Conservation (phyloP, 2,329 filamentous ascomycete species). For the Sarocladiaceae sp. region DNA sequence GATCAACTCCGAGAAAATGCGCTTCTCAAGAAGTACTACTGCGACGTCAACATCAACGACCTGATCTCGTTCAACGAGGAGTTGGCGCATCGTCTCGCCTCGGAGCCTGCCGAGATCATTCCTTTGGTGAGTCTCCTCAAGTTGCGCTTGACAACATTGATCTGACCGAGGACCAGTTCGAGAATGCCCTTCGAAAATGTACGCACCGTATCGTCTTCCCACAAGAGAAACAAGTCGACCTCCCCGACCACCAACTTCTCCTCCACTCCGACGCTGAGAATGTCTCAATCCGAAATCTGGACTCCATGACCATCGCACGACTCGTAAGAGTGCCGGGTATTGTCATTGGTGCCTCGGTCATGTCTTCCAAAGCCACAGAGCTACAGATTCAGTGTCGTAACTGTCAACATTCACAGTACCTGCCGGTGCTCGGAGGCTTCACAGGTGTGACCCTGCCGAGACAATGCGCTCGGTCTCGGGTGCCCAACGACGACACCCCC, state of each 20-base stretch:
- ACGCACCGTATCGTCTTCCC: slow-evolving; percentile 92
- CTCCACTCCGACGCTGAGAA: slow-evolving; percentile 87
- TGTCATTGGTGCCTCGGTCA: slow-evolving; percentile 92
- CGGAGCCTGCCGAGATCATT: slow-evolving; percentile 86
- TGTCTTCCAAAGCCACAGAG: slow-evolving; percentile 89
- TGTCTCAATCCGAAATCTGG: slow-evolving; percentile 88
- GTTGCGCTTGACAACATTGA: background rate
- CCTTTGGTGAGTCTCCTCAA: slow-evolving; percentile 57
- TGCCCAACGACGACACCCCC: slow-evolving; percentile 59
- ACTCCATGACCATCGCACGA: slow-evolving; percentile 84
- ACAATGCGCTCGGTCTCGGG: slow-evolving; percentile 59
- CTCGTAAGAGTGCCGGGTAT: slow-evolving; percentile 97
- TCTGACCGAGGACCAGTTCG: slow-evolving; percentile 58
- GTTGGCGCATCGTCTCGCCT: slow-evolving; percentile 80
- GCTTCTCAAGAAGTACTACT: slow-evolving; percentile 87
- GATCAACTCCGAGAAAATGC: slow-evolving; percentile 95
- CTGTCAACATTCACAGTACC: slow-evolving; percentile 64
- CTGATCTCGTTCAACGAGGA: slow-evolving; percentile 96
- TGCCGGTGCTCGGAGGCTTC: slow-evolving; percentile 79
- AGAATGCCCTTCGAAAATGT: slow-evolving; percentile 81
- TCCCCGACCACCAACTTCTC: slow-evolving; percentile 90
- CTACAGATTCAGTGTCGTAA: slow-evolving; percentile 83
- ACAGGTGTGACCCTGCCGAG: slow-evolving; percentile 79
- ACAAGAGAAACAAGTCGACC: slow-evolving; percentile 54
- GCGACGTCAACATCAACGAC: slow-evolving; percentile 92